phyloP scores from a whole-genome alignment of 345 rosid species.

The Isatis tinctoria region DNA sequence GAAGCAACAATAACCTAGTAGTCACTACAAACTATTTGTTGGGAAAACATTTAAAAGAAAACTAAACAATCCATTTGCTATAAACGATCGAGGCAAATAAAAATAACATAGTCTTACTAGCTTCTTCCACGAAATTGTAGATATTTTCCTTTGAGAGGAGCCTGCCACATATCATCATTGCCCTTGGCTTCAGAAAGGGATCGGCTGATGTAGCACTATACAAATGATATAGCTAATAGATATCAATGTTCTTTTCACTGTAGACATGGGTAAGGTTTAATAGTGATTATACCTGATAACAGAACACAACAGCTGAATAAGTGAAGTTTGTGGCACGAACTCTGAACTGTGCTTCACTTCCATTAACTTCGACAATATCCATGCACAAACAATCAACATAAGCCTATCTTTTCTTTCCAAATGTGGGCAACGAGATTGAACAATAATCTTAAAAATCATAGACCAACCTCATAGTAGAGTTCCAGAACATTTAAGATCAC shows the following conservation, averaged over 20 bases:
- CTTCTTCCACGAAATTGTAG: slow-evolving; percentile 47
- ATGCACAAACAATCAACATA: slow-evolving; percentile 3
- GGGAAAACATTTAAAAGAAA: background rate
- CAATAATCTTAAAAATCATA: background rate
- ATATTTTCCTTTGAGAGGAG: slow-evolving; percentile 62
- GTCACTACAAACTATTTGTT: background rate
- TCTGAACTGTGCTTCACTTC: slow-evolving; percentile 70
- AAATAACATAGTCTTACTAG: slow-evolving; percentile 60
- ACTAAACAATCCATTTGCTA: no score
- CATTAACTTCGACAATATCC: slow-evolving; percentile 47
- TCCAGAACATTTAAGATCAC: slow-evolving; percentile 68
- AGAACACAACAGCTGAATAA: slow-evolving; percentile 64
- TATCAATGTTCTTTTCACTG: background rate
- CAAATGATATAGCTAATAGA: background rate
- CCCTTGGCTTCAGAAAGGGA: slow-evolving; percentile 63
- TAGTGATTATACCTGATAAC: slow-evolving; percentile 54
- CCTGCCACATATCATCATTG: slow-evolving; percentile 77
- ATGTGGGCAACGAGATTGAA: background rate
- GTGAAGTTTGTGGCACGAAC: slow-evolving; percentile 60
- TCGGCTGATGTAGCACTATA: slow-evolving; percentile 53
- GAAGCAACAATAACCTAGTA: no score
- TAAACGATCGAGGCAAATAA: no score
- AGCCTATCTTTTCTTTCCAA: background rate
- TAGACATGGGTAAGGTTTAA: background rate
- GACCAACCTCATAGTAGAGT: slow-evolving; percentile 78